Percentiles rank a stretch among this genome's conserved stretches.
Conservation (phyloP, 2,329 filamentous ascomycete genomes). For the Ophiosphaerella narmari region DNA sequence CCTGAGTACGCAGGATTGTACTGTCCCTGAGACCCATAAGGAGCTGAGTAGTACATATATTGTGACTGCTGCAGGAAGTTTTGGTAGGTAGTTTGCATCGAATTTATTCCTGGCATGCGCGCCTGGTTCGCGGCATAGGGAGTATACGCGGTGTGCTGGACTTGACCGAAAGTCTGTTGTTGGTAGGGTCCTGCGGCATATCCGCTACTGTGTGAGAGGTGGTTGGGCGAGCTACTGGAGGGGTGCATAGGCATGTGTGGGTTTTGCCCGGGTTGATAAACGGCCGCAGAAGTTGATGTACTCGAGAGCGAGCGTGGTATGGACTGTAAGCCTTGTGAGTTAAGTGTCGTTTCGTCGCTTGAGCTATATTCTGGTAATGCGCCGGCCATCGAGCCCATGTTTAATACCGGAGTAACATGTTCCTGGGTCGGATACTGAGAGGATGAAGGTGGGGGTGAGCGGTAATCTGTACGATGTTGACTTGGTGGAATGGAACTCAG, state of each 20-base stretch:
- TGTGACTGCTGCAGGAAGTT: slow-evolving; percentile 38
- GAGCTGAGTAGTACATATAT: slow-evolving; percentile 42
- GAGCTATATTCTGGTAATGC: slow-evolving; percentile 44
- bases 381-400: slow-evolving; percentile 44
- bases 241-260: slow-evolving; percentile 39
- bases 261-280: slow-evolving; percentile 48
- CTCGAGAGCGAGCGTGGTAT: slow-evolving; percentile 42
- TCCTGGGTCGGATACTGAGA: slow-evolving; percentile 33
- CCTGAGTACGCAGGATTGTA: slow-evolving; percentile 31
- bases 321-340: slow-evolving; percentile 25
- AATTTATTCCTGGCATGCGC: slow-evolving; percentile 24
- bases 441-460: slow-evolving; percentile 28
- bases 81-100: slow-evolving; percentile 35
- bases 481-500: slow-evolving; percentile 38
- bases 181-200: slow-evolving; percentile 36
- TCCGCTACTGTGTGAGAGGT: slow-evolving; percentile 30
- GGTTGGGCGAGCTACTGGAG: slow-evolving; percentile 24
- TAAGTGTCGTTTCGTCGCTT: slow-evolving; percentile 19
- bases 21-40: slow-evolving; percentile 37
- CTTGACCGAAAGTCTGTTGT: slow-evolving; percentile 27
- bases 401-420: slow-evolving; percentile 33
- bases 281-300: slow-evolving; percentile 46
- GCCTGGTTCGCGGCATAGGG: slow-evolving; percentile 31
- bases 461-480: slow-evolving; percentile 35
- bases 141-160: slow-evolving; percentile 29